Base-by-base conservation (phyloP, 768 basidiomycete species). In the Lepiota brunneoincarnata region DNA sequence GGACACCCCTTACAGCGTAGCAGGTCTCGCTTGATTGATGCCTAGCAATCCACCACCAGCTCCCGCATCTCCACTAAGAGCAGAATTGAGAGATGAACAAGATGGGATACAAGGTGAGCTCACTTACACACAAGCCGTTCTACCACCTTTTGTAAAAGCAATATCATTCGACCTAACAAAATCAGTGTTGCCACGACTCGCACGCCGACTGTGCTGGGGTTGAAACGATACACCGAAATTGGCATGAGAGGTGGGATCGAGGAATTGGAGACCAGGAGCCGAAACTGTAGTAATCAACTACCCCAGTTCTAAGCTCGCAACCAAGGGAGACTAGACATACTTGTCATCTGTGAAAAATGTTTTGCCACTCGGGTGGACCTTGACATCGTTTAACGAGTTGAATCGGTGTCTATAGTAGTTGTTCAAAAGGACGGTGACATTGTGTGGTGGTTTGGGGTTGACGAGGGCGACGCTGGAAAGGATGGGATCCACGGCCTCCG, bases 321-420 rank as follows among this genome's bases (percentile, higher is more conserved):
- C 36, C 18, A 0, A 21, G 28, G 17, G 34, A 12, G 4, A n/a
- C n/a, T 23, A 24, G 2, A 75, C 81, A 41, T 70, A 91, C 81
- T 75, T 71, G 14, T 75, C 74, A 62, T 93, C 89, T 0, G 89
- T 91, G 69, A 92, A 90, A 69, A 87, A 90, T 1, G 91, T 59
- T 36, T 80, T 80, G 35, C 83, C 82, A 57, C 78, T 86, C 1
- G 86, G 87, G 49, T 89, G 83, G 2, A 90, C 72, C 61, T 88
- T 90, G 55, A 87, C 75, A 59, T 93, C 90, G 64, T 91, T 89
- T 46, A 92, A 65, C 1, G 89, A 89, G 68, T 88, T 91, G 70
- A 91, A 93, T 59, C 90, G 89, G 2, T 87, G 74, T 2, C 89
- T 89, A 60, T 80, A 87, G 68, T 78, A 89, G 69, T 91, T 92